A percentile compares a stretch with the other conserved stretches of the same genome.
Conservation (phyloP, 2,329 filamentous ascomycete genomes). For the Paecilomyces variotii region DNA sequence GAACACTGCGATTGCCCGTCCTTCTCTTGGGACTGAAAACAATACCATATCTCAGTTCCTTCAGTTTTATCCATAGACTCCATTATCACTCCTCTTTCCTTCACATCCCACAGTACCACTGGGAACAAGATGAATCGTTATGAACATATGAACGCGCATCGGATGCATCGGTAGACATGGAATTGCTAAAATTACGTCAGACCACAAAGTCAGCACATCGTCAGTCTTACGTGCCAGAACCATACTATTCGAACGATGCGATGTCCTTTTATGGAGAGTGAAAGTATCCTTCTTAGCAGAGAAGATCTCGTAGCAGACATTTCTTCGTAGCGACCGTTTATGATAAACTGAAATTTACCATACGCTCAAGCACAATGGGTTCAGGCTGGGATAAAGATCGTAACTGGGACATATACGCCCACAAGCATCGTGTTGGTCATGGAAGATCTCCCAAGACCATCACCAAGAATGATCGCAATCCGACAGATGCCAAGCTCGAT, state of each 20-base stretch:
- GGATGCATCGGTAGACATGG: background rate
- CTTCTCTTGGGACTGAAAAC: too few species aligned
- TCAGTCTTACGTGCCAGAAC: background rate
- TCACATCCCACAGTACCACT: too few species aligned
- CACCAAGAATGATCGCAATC: slow-evolving; percentile 40
- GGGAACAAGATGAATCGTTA: too few species aligned
- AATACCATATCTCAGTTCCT: too few species aligned
- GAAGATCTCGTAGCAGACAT: too few species aligned
- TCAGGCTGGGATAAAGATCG: background rate
- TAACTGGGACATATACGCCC: background rate
- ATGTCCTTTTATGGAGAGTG: background rate
- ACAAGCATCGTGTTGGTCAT: background rate
- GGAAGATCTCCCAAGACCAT: background rate
- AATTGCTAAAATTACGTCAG: background rate
- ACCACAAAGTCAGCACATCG: background rate
- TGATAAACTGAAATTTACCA: too few species aligned
- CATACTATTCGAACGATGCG: background rate
- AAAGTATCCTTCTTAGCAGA: background rate
- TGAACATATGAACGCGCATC: too few species aligned
- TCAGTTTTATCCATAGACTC: too few species aligned
- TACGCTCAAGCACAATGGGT: background rate
- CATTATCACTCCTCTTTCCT: too few species aligned
- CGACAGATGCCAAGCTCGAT: slow-evolving; percentile 56
- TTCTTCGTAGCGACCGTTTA: too few species aligned
- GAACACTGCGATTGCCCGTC: too few species aligned